phyloP scores from a whole-genome alignment of 202 grass and related monocot genomes.

The Panicum hallii region DNA sequence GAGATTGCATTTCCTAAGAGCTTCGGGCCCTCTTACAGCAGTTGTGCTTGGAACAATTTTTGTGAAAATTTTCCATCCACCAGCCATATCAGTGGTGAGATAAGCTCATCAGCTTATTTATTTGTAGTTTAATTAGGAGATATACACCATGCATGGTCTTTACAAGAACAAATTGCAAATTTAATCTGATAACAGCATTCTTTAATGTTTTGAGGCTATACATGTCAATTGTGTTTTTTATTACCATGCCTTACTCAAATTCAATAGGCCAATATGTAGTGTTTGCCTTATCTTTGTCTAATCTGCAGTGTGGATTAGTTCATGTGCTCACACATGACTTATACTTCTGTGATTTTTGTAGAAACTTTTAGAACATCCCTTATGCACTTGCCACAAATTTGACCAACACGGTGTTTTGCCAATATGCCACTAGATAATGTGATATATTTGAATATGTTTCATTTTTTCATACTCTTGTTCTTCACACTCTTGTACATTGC shows the following conservation, averaged over 20 bases:
- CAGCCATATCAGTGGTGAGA: constrained; percentile 89
- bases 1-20: constrained; percentile 73
- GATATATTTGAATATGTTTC: neutral
- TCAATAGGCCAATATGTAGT: neutral
- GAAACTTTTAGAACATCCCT: neutral
- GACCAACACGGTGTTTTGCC: neutral
- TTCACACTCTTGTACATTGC: neutral
- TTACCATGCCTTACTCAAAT: neutral
- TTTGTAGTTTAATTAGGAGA: neutral
- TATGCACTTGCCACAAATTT: neutral
- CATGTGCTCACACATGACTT: neutral
- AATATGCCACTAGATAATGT: neutral
- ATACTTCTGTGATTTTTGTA: neutral
- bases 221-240: neutral
- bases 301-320: neutral
- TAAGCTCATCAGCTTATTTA: constrained; percentile 28
- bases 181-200: neutral
- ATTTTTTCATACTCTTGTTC: neutral
- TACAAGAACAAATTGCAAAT: constrained; percentile 10
- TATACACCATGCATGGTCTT: neutral
- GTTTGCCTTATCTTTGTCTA: neutral
- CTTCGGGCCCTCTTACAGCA: constrained; percentile 89
- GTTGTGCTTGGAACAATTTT: constrained; percentile 83
- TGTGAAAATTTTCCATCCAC: constrained; percentile 90
- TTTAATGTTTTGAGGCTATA: neutral